Percentiles rank a stretch among this genome's conserved stretches.
Evolutionary conservation across 768 basidiomycete species (phyloP).

Genomic region (Lentinula edodes): DNA sequence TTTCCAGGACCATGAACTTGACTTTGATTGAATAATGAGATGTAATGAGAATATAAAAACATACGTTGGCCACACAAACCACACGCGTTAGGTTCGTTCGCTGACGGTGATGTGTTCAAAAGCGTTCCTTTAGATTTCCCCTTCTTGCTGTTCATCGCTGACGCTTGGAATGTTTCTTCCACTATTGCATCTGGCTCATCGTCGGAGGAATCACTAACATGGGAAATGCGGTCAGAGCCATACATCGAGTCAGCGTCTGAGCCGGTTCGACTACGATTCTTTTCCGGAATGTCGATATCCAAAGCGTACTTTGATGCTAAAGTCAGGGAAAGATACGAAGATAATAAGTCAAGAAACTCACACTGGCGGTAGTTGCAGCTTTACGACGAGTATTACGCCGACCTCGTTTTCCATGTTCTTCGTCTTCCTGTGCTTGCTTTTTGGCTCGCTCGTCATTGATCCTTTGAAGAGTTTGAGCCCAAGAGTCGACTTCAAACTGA

Average conservation of each 20-base stretch:
- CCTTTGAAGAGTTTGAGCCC: slow-evolving; percentile 65
- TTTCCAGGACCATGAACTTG: slow-evolving; percentile 17
- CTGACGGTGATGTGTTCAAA: not conserved
- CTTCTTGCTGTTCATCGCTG: not conserved
- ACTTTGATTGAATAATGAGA: not conserved
- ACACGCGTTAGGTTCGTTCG: slow-evolving; percentile 28
- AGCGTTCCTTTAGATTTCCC: not conserved
- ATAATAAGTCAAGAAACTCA: slow-evolving; percentile 8
- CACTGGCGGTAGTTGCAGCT: slow-evolving; percentile 49
- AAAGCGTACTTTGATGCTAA: slow-evolving; percentile 18
- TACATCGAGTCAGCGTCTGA: slow-evolving; percentile 30
- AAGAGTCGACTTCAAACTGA: slow-evolving; percentile 65
- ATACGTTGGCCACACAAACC: slow-evolving; percentile 49
- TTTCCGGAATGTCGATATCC: slow-evolving; percentile 11
- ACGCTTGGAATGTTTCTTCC: not conserved
- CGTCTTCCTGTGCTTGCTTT: slow-evolving; percentile 36
- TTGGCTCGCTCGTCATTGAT: slow-evolving; percentile 41
- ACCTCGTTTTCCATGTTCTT: slow-evolving; percentile 65
- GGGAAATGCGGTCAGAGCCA: slow-evolving; percentile 19
- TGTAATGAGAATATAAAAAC: not conserved
- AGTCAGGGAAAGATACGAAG: not conserved
- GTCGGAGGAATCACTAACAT: slow-evolving; percentile 6
- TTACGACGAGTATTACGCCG: slow-evolving; percentile 72
- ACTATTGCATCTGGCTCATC: slow-evolving; percentile 4
- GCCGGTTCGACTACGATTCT: not conserved